Conservation (phyloP, 169 alveolate genomes). For the Plasmodium berghei region DNA sequence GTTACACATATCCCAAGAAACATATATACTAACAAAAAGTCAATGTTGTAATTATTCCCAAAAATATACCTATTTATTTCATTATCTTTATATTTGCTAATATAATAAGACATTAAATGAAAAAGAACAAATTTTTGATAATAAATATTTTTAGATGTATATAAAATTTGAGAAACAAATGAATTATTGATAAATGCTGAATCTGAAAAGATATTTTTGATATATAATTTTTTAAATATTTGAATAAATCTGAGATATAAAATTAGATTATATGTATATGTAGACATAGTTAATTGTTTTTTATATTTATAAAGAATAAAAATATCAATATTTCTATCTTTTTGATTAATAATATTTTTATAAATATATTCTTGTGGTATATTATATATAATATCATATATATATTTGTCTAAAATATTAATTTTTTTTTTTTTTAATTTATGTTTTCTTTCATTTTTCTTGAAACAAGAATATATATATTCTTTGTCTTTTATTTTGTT, state of each 20-base stretch:
- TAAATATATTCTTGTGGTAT: conserved; percentile 59
- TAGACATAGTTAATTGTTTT: conserved; percentile 1
- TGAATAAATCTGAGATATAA: conserved; percentile 17
- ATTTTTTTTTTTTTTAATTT: background rate
- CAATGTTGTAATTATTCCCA: background rate
- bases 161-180: too few relatives aligned
- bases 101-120: conserved; percentile 10
- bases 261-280: conserved; percentile 2
- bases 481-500: background rate
- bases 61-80: conserved; percentile 40
- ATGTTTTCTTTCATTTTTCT: background rate
- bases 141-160: background rate
- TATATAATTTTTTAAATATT: conserved; percentile 15
- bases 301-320: conserved; percentile 34
- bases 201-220: too few relatives aligned
- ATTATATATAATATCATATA: conserved; percentile 26
- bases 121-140: conserved; percentile 12
- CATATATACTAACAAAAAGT: conserved; percentile 24
- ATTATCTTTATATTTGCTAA: conserved; percentile 24
- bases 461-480: background rate
- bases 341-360: conserved; percentile 24
- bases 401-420: conserved; percentile 16
- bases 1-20: conserved; percentile 30
- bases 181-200: too few relatives aligned
- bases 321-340: conserved; percentile 13